These are phyloP conservation scores for Paulownia fortunei DNA, from an alignment of 257 asterid genomes.

Conservation along the genomic window DNA sequence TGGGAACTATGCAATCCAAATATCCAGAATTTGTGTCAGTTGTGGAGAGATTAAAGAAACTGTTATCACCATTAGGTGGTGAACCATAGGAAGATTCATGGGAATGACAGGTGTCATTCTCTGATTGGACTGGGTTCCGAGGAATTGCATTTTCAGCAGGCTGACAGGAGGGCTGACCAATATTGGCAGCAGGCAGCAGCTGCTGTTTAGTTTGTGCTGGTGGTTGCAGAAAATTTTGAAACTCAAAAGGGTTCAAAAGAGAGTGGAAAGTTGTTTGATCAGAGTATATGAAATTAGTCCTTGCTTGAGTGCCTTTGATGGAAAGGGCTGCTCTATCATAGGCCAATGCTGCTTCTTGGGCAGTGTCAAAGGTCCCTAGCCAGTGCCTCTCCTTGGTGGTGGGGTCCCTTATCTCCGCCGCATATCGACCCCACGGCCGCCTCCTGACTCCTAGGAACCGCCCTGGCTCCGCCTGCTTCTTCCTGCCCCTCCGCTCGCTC, in stretches of 20 bases:
- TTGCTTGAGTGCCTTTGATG: conserved; percentile 87
- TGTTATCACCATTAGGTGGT: conserved; percentile 36
- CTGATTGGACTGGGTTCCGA: conserved; percentile 25
- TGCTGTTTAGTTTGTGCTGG: conserved; percentile 26
- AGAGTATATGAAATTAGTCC: conserved; percentile 81
- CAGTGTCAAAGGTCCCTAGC: conserved; percentile 96
- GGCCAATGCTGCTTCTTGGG: conserved; percentile 98
- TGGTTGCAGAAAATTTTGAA: conserved; percentile 37
- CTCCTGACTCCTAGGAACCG: conserved; percentile 87
- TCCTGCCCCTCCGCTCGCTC: conserved; percentile 77
- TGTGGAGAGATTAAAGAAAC: conserved; percentile 41
- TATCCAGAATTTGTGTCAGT: conserved; percentile 71
- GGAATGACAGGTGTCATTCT: conserved; percentile 33
- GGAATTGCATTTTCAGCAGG: background rate
- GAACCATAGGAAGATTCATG: conserved; percentile 46
- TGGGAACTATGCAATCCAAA: conserved; percentile 87
- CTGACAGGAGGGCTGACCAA: no score
- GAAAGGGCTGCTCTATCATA: conserved; percentile 95
- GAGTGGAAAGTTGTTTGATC: conserved; percentile 53
- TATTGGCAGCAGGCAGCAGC: no score
- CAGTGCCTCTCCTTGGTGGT: conserved; percentile 92
- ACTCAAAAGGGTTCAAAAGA: conserved; percentile 47
- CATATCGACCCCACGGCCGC: conserved; percentile 97
- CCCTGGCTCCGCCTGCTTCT: conserved; percentile 81
- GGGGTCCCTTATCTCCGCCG: conserved; percentile 96